Evolutionary conservation across 2,329 filamentous ascomycete genomes (phyloP).

Genomic region (Trichophyton verrucosum): DNA sequence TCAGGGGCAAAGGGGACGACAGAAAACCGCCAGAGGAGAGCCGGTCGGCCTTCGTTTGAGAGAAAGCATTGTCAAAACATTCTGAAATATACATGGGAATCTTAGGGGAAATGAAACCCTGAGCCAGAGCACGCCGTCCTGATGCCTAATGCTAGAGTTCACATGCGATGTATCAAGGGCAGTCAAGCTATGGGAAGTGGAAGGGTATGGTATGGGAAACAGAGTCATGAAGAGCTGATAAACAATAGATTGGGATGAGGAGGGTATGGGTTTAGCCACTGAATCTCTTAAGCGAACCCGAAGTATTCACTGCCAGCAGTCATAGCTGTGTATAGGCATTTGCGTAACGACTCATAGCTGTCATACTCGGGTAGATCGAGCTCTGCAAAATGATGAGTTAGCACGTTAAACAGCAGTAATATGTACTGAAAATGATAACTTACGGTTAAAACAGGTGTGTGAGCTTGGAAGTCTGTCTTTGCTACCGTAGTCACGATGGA

Average conservation of each 20-base stretch:
- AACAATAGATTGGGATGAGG: neutral
- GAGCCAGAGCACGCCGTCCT: neutral
- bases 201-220: neutral
- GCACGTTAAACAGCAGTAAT: neutral
- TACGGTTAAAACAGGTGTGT: slow-evolving; percentile 98
- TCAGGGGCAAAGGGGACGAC: neutral
- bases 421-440: slow-evolving; percentile 34
- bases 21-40: neutral
- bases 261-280: neutral
- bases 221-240: neutral
- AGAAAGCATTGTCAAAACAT: slow-evolving; percentile 5
- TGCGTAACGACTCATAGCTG: slow-evolving; percentile 78
- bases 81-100: slow-evolving; percentile 3
- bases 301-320: slow-evolving; percentile 97
- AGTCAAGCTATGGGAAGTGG: neutral
- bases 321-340: slow-evolving; percentile 85
- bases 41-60: neutral
- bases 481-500: slow-evolving; percentile 92
- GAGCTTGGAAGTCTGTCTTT: slow-evolving; percentile 92
- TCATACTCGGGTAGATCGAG: slow-evolving; percentile 98
- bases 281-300: slow-evolving; percentile 66
- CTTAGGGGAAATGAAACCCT: neutral
- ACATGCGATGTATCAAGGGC: slow-evolving; percentile 1
- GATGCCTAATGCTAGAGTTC: slow-evolving; percentile 3
- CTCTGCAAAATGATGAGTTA: slow-evolving; percentile 47